These are phyloP conservation scores for Casaregolazyma suthepensis DNA, from an alignment of 1,139 yeast genomes.

Conservation along the genomic window DNA sequence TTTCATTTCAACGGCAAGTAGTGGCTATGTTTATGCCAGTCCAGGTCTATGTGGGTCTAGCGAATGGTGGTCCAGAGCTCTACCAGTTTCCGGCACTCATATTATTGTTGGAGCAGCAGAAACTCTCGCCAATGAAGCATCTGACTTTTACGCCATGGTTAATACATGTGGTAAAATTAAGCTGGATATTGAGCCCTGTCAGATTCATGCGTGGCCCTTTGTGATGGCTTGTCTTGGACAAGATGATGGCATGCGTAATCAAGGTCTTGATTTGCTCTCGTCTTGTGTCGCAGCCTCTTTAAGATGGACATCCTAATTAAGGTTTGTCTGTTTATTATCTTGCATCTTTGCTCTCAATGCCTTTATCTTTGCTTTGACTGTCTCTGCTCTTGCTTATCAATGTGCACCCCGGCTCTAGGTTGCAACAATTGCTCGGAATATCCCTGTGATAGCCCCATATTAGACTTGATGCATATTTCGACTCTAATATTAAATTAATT, in stretches of 20 bases:
- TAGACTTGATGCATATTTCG: not conserved
- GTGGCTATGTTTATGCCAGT: slow-evolving; percentile 28
- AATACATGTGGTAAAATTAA: slow-evolving; percentile 18
- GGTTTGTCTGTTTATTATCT: not conserved
- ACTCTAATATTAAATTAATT: not conserved
- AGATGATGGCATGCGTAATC: slow-evolving; percentile 23
- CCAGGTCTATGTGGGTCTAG: slow-evolving; percentile 35
- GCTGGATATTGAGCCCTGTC: slow-evolving; percentile 23
- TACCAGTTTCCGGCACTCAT: slow-evolving; percentile 29
- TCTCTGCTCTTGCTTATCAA: not conserved
- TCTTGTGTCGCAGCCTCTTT: slow-evolving; percentile 11
- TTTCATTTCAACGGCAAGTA: slow-evolving; percentile 13
- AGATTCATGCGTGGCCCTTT: slow-evolving; percentile 34
- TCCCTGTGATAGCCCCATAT: not conserved
- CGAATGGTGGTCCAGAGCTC: slow-evolving; percentile 37
- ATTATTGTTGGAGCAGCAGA: slow-evolving; percentile 29
- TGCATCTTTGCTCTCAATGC: not conserved
- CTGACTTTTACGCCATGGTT: slow-evolving; percentile 25
- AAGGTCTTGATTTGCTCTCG: slow-evolving; percentile 27
- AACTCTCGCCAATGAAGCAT: slow-evolving; percentile 34
- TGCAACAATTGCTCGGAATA: not conserved
- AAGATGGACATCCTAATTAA: not conserved
- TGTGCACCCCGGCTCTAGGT: not conserved
- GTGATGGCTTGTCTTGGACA: slow-evolving; percentile 25
- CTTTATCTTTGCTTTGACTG: not conserved